Base-by-base conservation (phyloP, 106 monocot species). In the Dendrobium chrysotoxum region DNA sequence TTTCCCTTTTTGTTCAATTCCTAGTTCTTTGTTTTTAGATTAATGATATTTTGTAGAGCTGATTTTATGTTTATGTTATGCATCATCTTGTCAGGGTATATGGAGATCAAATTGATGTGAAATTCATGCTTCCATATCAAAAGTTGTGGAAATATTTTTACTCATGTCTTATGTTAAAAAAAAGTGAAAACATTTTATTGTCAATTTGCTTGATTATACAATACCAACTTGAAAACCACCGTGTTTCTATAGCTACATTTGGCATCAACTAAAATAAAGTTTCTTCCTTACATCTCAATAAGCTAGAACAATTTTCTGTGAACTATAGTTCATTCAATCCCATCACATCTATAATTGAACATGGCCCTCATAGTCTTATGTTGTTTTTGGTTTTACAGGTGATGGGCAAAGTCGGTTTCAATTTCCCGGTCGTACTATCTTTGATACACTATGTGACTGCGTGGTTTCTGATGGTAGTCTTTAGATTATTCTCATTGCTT, bases 381-480 rank as follows among this genome's bases (percentile, higher is more conserved):
- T 50, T 16, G 13, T 50, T 50, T 50, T 50, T 50, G 11, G 11
- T 50, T 50, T 50, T 75, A 35, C 55, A 96, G 96, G 96, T 97
- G 25, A 93, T 97, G 96, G 96, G 92, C 7, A 89, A 80, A 46
- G 84, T 97, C 84, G 96, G 96, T 20, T 97, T 97, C 90, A 94
- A 94, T 83, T 97, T 87, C 83, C 96, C 96, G 68, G 81, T 97
- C 82, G 92, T 88, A 82, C 85, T 97, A 30, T 89, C 96, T 8
- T 78, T 97, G 64, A 94, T 97, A 79, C 96, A 97, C 84, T 97
- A 97, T 73, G 80, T 73, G 21, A 78, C 87, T 82, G 84, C 96
- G 77, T 97, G 94, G 96, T 35, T 92, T 57, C 75, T 97, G 61
- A 92, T 97, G 96, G 90, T 86, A 25, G 72, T 94, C 53, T 87